These are phyloP conservation scores for Theobroma cacao DNA, from an alignment of 345 rosid species.

Conservation along the genomic window DNA sequence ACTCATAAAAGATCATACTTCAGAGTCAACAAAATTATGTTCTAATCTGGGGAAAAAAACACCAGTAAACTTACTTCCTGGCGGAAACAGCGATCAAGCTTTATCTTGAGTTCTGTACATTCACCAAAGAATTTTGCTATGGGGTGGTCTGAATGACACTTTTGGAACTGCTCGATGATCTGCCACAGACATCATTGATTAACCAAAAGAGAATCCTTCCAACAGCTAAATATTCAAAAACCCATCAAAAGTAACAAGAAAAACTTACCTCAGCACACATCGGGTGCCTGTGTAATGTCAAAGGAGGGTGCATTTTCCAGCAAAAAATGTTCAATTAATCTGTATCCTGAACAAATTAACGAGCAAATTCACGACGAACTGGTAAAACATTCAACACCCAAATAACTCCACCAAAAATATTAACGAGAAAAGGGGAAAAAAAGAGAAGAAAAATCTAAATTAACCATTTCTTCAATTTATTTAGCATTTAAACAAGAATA, in stretches of 20 bases:
- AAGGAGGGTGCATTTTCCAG: constrained; percentile 83
- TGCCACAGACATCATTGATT: constrained; percentile 14
- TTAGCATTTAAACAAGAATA: neutral
- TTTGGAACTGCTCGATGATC: constrained; percentile 88
- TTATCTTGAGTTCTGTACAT: constrained; percentile 76
- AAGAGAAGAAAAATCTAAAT: too few relatives aligned
- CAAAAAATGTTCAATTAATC: neutral
- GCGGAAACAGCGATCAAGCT: constrained; percentile 85
- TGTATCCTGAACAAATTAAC: too few relatives aligned
- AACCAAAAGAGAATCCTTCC: neutral
- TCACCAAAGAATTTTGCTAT: constrained; percentile 80
- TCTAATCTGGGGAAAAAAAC: too few relatives aligned
- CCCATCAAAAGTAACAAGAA: neutral
- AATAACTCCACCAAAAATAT: neutral
- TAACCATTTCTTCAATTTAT: too few relatives aligned
- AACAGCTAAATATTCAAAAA: neutral
- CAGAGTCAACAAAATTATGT: too few relatives aligned
- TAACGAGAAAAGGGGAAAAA: too few relatives aligned
- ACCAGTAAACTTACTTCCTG: constrained; percentile 52
- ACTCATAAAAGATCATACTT: too few relatives aligned
- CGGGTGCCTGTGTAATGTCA: constrained; percentile 86
- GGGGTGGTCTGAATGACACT: constrained; percentile 88
- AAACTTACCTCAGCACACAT: constrained; percentile 85
- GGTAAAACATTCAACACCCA: neutral
- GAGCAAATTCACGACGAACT: too few relatives aligned